phyloP scores from a whole-genome alignment of 1,284 basidiomycete species.

The Rhodotorula sp. region DNA sequence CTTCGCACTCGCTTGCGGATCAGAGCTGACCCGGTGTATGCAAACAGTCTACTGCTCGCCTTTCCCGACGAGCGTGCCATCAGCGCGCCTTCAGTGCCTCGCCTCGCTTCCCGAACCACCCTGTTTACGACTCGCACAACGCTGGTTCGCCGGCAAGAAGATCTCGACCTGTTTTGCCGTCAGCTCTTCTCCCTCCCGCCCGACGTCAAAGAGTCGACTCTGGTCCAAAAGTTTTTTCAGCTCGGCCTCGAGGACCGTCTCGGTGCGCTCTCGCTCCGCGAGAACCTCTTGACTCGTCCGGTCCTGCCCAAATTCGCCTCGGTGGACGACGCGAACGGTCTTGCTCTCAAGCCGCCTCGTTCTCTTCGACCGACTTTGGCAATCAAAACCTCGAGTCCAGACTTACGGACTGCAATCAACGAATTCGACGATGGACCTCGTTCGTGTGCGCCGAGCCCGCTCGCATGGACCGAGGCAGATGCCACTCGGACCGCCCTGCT shows the following conservation, averaged over 20 bases:
- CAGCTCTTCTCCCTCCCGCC: constrained; percentile 36
- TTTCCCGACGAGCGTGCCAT: constrained; percentile 35
- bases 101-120: constrained; percentile 20
- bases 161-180: constrained; percentile 37
- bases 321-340: constrained; percentile 7
- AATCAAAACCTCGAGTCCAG: constrained; percentile 37
- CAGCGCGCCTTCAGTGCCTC: constrained; percentile 30
- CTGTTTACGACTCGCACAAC: constrained; percentile 33
- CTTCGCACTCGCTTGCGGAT: no score
- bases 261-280: constrained; percentile 4
- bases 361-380: constrained; percentile 23
- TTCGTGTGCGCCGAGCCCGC: no score
- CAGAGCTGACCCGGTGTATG: not conserved
- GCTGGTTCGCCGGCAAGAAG: constrained; percentile 31
- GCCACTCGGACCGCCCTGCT: no score
- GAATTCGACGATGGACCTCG: no score
- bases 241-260: constrained; percentile 13
- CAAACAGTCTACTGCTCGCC: constrained; percentile 27
- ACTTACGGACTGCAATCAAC: constrained; percentile 20
- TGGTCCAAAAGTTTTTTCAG: constrained; percentile 40
- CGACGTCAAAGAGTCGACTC: constrained; percentile 21
- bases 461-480: no score
- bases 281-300: constrained; percentile 3
- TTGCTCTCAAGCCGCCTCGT: constrained; percentile 3
- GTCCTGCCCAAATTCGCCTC: constrained; percentile 7